Base-by-base conservation (phyloP, 345 rosid genomes). In the Ceriops tagal region DNA sequence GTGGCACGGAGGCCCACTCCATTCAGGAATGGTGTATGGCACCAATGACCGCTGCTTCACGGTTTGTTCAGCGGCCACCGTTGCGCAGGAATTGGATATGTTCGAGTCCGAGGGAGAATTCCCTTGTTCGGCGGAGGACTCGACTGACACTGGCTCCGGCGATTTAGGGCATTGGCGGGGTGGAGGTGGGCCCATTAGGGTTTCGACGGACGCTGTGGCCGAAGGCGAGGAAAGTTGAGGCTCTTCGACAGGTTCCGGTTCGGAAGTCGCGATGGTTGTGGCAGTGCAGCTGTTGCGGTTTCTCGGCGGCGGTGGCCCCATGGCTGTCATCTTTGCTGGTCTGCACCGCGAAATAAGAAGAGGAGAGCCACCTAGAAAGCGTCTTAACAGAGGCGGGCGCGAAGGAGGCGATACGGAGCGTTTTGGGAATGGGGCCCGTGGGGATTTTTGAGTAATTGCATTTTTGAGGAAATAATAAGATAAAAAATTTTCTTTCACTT, bases 1-100 rank as follows among this genome's bases (percentile, higher is more conserved):
- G 46, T 95, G 91, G 64, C 80, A 59, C 5, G 96, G 96, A 9
- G 90, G 82, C 3, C 88, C 96, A 75, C 96, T 90, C 98, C 99
- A 95, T 60, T 84, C 88, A 37, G 99, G 99, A 28, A 92, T 85
- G 65, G 81, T 76, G 80, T 95, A 92, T 8, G 98, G 98, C 47
- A 90, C 96, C 8, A 66, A 59, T 1, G 64, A 11, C 10, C 30
- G 32, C 26, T n/a, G 57, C 62, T 71, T 70, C 47, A 1, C 39
- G 28, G 32, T 11, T 39, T 46, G 65, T 39, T 68, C 64, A 10
- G 43, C 18, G 2, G 20, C 3, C 21, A 7, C 37, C 2, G 32
- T n/a, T 58, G 64, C 18, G 26, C 18, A 19, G 51, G 62, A 56
- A 63, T 22, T 20, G 46, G 9, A 18, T 1, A 63, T 37, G 9